Percentiles rank a stretch among this genome's conserved stretches.
Evolutionary conservation across 1,284 basidiomycete species (phyloP).

Genomic region (Malassezia sympodialis): DNA sequence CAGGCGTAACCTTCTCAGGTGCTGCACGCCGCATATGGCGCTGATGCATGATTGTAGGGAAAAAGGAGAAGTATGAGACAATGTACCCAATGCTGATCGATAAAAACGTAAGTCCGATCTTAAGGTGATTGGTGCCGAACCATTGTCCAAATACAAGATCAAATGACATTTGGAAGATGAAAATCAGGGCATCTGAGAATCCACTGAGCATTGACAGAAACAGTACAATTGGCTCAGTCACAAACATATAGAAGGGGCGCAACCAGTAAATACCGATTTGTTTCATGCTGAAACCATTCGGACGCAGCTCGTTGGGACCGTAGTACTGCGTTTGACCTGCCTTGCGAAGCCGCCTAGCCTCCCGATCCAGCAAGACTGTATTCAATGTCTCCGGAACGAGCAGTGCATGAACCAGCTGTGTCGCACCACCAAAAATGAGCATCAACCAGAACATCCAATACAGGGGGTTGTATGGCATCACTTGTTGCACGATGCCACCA

Average conservation of each 20-base stretch:
- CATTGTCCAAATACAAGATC: conserved; percentile 48
- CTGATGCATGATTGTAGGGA: conserved; percentile 45
- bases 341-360: conserved; percentile 48
- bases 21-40: conserved; percentile 30
- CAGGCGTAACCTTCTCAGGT: conserved; percentile 40
- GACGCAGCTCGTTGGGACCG: conserved; percentile 49
- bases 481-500: conserved; percentile 31
- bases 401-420: conserved; percentile 49
- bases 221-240: conserved; percentile 50
- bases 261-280: conserved; percentile 48
- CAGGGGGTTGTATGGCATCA: conserved; percentile 14
- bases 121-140: conserved; percentile 48
- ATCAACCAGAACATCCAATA: conserved; percentile 50
- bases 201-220: conserved; percentile 50
- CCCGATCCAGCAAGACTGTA: conserved; percentile 49
- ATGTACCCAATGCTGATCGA: conserved; percentile 50
- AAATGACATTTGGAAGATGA: conserved; percentile 51
- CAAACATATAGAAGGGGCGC: conserved; percentile 48
- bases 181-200: conserved; percentile 50
- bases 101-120: conserved; percentile 48
- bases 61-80: conserved; percentile 47
- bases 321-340: conserved; percentile 46
- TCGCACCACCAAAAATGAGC: conserved; percentile 49
- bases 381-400: conserved; percentile 50
- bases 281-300: conserved; percentile 45